Conservation (phyloP, 768 basidiomycete genomes). For the Naganishia vishniacii region DNA sequence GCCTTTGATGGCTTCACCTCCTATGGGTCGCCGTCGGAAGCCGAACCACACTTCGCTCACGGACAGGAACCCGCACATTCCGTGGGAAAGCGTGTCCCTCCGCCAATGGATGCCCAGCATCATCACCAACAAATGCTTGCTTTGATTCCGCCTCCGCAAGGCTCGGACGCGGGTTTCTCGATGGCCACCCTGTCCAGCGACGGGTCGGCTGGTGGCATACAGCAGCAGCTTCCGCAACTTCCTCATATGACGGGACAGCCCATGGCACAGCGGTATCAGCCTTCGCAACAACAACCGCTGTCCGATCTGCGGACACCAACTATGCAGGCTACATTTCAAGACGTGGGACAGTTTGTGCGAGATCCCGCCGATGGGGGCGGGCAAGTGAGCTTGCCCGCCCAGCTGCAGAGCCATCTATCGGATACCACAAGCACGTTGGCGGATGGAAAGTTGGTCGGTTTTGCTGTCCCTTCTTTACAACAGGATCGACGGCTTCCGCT, state of each 20-base stretch:
- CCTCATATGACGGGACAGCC: no score
- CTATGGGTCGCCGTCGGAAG: no score
- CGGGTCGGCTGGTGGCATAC: not conserved
- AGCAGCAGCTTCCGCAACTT: no score
- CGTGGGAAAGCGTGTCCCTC: not conserved
- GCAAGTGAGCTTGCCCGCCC: no score
- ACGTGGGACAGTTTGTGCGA: not conserved
- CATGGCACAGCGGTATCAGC: not conserved
- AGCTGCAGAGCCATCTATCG: no score
- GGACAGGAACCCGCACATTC: no score
- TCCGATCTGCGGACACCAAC: constrained; percentile 1
- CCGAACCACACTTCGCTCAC: no score
- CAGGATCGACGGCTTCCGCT: not conserved
- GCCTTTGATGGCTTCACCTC: no score
- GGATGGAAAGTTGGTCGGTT: not conserved
- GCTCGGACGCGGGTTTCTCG: not conserved
- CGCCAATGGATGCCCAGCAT: not conserved
- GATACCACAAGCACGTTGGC: no score
- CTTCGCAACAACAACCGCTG: not conserved
- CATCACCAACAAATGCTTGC: constrained; percentile 11
- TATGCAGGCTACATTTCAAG: not conserved
- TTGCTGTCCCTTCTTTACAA: not conserved
- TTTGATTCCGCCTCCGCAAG: not conserved
- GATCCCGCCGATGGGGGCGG: no score
- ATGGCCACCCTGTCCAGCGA: not conserved